Evolutionary conservation across 352 stramenopile species (phyloP).

Genomic region (Globisporangium perplexum): DNA sequence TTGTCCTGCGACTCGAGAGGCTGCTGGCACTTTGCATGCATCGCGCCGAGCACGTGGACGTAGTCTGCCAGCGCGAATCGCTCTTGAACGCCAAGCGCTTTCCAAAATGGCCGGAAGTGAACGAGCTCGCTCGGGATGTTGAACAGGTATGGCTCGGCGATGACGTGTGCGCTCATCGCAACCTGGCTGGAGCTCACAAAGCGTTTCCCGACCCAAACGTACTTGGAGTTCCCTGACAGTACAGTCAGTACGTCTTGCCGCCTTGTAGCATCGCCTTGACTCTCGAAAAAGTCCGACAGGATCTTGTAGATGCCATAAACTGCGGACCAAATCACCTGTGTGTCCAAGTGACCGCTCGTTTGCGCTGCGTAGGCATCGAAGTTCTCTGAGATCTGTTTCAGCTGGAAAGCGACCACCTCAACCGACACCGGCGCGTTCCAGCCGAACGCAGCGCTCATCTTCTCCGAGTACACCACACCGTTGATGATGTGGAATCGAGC

Average conservation of each 20-base stretch:
- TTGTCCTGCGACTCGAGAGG: constrained; percentile 10
- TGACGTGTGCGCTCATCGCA: constrained; percentile 36
- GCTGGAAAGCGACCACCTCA: constrained; percentile 38
- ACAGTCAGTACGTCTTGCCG: constrained; percentile 25
- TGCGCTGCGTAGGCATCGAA: constrained; percentile 15
- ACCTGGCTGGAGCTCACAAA: constrained; percentile 55
- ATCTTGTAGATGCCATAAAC: constrained; percentile 58
- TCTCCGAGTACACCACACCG: constrained; percentile 30
- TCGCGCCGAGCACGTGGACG: constrained; percentile 44
- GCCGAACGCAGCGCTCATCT: constrained; percentile 31
- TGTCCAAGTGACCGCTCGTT: constrained; percentile 15
- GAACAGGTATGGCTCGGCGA: constrained; percentile 63
- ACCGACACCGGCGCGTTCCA: constrained; percentile 36
- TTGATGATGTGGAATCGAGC: constrained; percentile 60
- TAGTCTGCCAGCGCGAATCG: constrained; percentile 54
- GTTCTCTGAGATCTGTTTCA: constrained; percentile 42
- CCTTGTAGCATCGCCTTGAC: constrained; percentile 16
- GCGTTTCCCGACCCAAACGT: constrained; percentile 52
- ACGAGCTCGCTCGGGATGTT: constrained; percentile 54
- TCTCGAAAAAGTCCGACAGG: constrained; percentile 55
- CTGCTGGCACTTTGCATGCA: constrained; percentile 34
- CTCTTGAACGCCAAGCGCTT: constrained; percentile 54
- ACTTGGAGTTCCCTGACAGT: constrained; percentile 36
- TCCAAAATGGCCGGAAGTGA: constrained; percentile 58
- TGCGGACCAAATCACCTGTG: constrained; percentile 37